These are phyloP conservation scores for Triticum dicoccoides DNA, from an alignment of 176 grass and related monocot species.

Conservation along the genomic window DNA sequence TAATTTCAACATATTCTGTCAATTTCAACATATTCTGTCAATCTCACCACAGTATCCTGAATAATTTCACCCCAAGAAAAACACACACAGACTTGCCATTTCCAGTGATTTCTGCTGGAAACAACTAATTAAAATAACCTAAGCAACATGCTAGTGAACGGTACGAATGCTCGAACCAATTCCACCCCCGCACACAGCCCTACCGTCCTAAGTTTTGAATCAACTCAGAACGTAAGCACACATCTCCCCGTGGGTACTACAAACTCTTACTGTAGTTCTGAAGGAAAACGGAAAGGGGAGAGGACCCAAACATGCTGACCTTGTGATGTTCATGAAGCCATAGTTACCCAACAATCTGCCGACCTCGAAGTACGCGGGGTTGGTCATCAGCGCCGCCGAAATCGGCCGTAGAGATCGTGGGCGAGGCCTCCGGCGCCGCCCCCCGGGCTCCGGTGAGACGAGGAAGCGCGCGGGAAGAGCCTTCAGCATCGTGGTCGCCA, in stretches of 20 bases:
- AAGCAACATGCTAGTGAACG: background rate
- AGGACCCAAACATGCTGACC: constrained; percentile 33
- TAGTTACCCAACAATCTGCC: constrained; percentile 75
- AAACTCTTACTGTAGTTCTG: background rate
- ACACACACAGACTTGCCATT: background rate
- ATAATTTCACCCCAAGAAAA: background rate
- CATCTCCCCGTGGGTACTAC: background rate
- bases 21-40: background rate
- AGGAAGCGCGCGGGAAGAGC: constrained; percentile 35
- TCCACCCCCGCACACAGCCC: background rate
- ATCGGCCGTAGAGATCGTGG: background rate
- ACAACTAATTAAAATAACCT: background rate
- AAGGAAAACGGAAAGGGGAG: background rate
- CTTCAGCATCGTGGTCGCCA: constrained; percentile 34
- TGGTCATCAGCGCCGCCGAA: constrained; percentile 61
- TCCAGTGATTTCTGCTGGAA: constrained; percentile 14
- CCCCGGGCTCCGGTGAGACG: constrained; percentile 18
- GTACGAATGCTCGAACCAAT: background rate
- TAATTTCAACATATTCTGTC: background rate
- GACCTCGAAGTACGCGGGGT: constrained; percentile 81
- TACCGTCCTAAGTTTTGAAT: background rate
- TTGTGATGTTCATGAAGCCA: constrained; percentile 95
- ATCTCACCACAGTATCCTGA: background rate
- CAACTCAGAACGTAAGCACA: background rate
- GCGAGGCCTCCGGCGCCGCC: constrained; percentile 12